Conservation (phyloP, 495 filamentous ascomycete genomes). For the Tuber magnatum region DNA sequence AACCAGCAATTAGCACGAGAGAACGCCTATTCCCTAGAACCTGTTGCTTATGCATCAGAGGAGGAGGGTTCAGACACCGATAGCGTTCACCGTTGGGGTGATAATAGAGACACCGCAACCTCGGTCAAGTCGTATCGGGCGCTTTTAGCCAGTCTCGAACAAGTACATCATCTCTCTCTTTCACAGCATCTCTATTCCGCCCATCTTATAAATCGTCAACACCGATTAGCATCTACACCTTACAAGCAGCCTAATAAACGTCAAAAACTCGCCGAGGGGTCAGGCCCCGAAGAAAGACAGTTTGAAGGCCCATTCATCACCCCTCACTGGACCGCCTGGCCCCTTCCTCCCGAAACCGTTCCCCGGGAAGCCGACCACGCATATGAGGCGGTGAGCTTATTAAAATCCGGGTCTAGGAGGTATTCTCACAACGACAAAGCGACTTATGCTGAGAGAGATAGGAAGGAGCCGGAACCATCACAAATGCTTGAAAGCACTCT, state of each 20-base stretch:
- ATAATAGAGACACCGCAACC: conserved; percentile 13
- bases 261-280: background rate
- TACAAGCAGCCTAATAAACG: conserved; percentile 10
- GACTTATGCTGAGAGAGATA: conserved; percentile 11
- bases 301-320: conserved; percentile 18
- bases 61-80: conserved; percentile 9
- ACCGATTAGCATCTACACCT: background rate
- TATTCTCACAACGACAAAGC: conserved; percentile 4
- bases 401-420: conserved; percentile 12
- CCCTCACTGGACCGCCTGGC: conserved; percentile 26
- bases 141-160: conserved; percentile 17
- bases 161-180: conserved; percentile 21
- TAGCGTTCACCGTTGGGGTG: conserved; percentile 14
- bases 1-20: conserved; percentile 12
- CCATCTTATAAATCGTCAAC: conserved; percentile 15
- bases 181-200: conserved; percentile 29
- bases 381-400: background rate
- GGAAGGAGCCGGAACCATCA: conserved; percentile 7
- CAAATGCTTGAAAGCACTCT: conserved; percentile 24
- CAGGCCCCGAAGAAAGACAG: background rate
- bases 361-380: conserved; percentile 21
- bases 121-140: conserved; percentile 13
- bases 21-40: conserved; percentile 8
- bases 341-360: conserved; percentile 21
- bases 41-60: background rate